Evolutionary conservation across 2,329 filamentous ascomycete species (phyloP).

Genomic region (Knoxdaviesia capensis): DNA sequence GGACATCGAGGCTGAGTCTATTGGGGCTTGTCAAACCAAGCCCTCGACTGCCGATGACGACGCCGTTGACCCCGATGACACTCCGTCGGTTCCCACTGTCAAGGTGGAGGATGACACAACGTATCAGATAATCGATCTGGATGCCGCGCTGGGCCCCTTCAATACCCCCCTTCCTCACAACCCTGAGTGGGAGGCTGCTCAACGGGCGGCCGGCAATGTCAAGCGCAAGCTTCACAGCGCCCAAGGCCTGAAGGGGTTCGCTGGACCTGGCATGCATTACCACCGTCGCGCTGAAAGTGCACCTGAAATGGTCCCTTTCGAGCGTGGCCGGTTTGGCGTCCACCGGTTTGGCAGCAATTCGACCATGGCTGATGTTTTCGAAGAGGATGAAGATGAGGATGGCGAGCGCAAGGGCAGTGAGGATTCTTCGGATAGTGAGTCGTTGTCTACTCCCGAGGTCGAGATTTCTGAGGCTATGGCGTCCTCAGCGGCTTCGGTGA

Average conservation of each 20-base stretch:
- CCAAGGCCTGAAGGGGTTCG: slow-evolving; percentile 47
- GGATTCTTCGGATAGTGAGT: too few species aligned
- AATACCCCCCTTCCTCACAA: slow-evolving; percentile 53
- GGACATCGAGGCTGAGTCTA: slow-evolving; percentile 1
- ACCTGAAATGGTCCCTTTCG: slow-evolving; percentile 59
- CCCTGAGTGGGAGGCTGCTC: slow-evolving; percentile 46
- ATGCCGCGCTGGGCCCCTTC: slow-evolving; percentile 82
- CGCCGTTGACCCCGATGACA: slow-evolving; percentile 7
- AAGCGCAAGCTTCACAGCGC: slow-evolving; percentile 61
- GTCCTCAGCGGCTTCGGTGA: too few species aligned
- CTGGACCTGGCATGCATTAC: slow-evolving; percentile 51
- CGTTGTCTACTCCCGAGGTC: too few species aligned
- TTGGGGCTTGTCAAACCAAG: slow-evolving; percentile 1
- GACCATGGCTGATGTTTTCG: slow-evolving; percentile 72
- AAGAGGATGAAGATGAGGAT: slow-evolving; percentile 45
- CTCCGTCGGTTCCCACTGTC: neutral
- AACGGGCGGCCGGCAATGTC: slow-evolving; percentile 30
- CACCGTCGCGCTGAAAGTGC: slow-evolving; percentile 65
- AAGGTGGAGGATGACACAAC: slow-evolving; percentile 37
- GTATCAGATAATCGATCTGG: slow-evolving; percentile 76
- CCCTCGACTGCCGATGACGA: too few species aligned
- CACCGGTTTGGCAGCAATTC: slow-evolving; percentile 45
- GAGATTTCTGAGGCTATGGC: too few species aligned
- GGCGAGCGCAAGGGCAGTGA: slow-evolving; percentile 13
- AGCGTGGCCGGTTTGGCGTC: slow-evolving; percentile 34